phyloP scores from a whole-genome alignment of 140 eudicot species.

The Senecio squalidus region DNA sequence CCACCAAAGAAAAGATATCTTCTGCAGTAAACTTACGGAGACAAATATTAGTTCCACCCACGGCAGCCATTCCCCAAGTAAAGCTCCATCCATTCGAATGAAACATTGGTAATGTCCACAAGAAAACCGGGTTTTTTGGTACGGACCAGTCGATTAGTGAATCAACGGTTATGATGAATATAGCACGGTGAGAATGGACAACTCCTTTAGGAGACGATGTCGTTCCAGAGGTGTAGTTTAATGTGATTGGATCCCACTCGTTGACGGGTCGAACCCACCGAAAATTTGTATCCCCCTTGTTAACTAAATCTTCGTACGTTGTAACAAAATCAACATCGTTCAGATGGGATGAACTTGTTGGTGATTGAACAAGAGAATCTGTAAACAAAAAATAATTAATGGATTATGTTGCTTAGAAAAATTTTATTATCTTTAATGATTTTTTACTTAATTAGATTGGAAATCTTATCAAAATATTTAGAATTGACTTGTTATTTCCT shows the following conservation, averaged over 20 bases:
- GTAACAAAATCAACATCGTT: neutral
- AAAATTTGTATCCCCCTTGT: constrained; percentile 39
- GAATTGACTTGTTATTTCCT: no score
- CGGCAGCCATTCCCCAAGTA: constrained; percentile 89
- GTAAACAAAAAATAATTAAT: neutral
- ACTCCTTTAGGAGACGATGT: constrained; percentile 80
- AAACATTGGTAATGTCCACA: constrained; percentile 87
- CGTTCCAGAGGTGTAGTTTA: constrained; percentile 86
- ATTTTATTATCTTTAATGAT: neutral
- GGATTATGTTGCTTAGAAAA: neutral
- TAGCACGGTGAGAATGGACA: constrained; percentile 59
- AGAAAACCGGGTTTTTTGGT: constrained; percentile 47
- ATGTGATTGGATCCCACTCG: constrained; percentile 75
- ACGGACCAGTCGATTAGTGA: constrained; percentile 57
- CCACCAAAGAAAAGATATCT: constrained; percentile 24
- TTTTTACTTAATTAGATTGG: no score
- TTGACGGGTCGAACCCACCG: constrained; percentile 47
- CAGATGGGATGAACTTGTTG: no score
- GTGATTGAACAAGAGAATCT: neutral
- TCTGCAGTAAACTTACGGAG: constrained; percentile 47
- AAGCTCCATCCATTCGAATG: constrained; percentile 85
- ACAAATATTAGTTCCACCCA: constrained; percentile 49
- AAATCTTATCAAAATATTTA: neutral
- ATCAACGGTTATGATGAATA: constrained; percentile 41
- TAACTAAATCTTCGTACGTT: constrained; percentile 42